These are phyloP conservation scores for Pyrenophora teres DNA, from an alignment of 2,329 filamentous ascomycete genomes.

Conservation along the genomic window DNA sequence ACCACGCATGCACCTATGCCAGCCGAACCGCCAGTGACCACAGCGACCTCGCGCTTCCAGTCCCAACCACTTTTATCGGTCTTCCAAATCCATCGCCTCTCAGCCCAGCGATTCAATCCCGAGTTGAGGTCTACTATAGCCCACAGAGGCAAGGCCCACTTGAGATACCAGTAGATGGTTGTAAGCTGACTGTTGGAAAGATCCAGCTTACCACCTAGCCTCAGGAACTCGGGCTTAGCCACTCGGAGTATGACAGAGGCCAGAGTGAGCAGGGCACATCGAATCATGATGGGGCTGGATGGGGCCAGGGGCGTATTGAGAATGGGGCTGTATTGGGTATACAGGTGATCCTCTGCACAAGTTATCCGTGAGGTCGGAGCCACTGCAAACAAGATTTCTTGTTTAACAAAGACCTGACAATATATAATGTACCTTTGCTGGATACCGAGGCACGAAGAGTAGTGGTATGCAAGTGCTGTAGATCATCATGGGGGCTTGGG, in stretches of 20 bases:
- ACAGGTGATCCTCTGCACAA: too few relatives aligned
- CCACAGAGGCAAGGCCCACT: conserved; percentile 32
- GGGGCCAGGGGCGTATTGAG: conserved; percentile 3
- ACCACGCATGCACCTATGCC: conserved; percentile 45
- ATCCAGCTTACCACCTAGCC: conserved; percentile 19
- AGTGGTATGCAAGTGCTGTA: conserved; percentile 1
- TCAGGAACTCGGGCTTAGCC: conserved; percentile 29
- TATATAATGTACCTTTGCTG: background rate
- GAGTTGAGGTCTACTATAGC: conserved; percentile 34
- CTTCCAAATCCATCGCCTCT: conserved; percentile 48
- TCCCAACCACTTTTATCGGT: conserved; percentile 36
- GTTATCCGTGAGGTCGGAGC: too few relatives aligned
- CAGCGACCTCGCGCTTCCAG: conserved; percentile 41
- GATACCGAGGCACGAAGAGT: background rate
- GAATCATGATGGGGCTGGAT: conserved; percentile 24
- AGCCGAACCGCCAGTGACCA: conserved; percentile 45
- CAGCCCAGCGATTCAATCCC: conserved; percentile 37
- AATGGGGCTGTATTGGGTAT: conserved; percentile 3
- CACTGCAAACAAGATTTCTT: background rate
- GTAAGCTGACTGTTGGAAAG: conserved; percentile 32
- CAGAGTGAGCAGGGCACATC: conserved; percentile 22
- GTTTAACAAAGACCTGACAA: background rate
- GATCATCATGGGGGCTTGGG: conserved; percentile 7
- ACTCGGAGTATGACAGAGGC: conserved; percentile 23
- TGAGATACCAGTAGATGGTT: conserved; percentile 30